These are phyloP conservation scores for Suhomyces yuchorum DNA, from an alignment of 1,139 yeast genomes.

Conservation along the genomic window DNA sequence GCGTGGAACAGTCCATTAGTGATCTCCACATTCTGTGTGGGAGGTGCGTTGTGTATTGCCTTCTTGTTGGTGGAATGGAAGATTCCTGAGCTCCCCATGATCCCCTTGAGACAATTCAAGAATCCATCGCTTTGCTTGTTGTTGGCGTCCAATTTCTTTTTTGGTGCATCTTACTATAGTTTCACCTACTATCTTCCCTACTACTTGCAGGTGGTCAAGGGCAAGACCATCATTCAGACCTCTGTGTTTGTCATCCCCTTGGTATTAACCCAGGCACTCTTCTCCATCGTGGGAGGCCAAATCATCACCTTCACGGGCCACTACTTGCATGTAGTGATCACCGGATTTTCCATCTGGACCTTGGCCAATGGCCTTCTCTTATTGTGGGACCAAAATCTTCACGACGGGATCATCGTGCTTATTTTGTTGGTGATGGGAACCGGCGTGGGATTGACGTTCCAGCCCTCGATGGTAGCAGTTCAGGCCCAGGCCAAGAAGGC, in stretches of 20 bases:
- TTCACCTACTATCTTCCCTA: conserved; percentile 51
- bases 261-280: conserved; percentile 42
- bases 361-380: conserved; percentile 42
- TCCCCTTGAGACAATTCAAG: conserved; percentile 52
- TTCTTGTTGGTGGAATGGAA: conserved; percentile 54
- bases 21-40: conserved; percentile 48
- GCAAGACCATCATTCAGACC: conserved; percentile 37
- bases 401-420: conserved; percentile 36
- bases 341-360: conserved; percentile 49
- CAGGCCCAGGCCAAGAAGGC: conserved; percentile 53
- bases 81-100: conserved; percentile 54
- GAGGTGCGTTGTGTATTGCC: conserved; percentile 40
- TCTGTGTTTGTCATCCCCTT: conserved; percentile 46
- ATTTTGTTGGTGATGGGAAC: conserved; percentile 46
- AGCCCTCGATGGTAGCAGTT: conserved; percentile 57
- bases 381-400: conserved; percentile 33
- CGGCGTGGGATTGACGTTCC: conserved; percentile 56
- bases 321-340: conserved; percentile 42
- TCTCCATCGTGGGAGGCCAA: conserved; percentile 47
- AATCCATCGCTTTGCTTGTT: conserved; percentile 42
- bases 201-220: conserved; percentile 53
- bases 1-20: conserved; percentile 54
- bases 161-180: conserved; percentile 51
- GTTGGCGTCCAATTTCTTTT: conserved; percentile 46
- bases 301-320: conserved; percentile 45